Base-by-base conservation (phyloP, 179 eudicot genomes). In the Gypsophila paniculata region DNA sequence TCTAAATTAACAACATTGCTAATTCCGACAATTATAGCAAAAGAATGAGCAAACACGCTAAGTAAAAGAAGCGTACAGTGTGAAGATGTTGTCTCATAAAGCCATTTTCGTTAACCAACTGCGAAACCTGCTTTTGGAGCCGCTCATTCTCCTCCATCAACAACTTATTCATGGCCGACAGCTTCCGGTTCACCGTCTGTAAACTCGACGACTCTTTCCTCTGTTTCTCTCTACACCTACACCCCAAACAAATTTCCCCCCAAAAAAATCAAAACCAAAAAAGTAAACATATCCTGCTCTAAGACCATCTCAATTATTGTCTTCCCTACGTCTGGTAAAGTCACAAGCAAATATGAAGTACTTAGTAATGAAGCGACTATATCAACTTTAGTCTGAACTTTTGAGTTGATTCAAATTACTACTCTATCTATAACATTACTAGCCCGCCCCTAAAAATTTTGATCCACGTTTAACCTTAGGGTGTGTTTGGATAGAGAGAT, bases 81-180 rank as follows among this genome's bases (percentile, higher is more conserved):
- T 88, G 96, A 72, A 89, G 75, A 69, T 91, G 96, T 72, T 93
- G 97, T 57, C 88, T 82, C 96, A 93, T 89, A 78, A 82, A 91
- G 14, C 97, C 91, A 70, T 91, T 93, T 75, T 91, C 98, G 65
- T 82, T 85, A 3, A 91, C 97, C 69, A 91, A 86, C 69, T 93
- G 97, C 0, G 98, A 89, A 61, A 93, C 96, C 72, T 93, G 98
- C 69, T 91, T 93, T 83, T 93, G 98, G 78, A 93, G 76, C 73
- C 97, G 88, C 77, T 93, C 97, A 78, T 93, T 91, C 83, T 93
- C 97, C 78, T 93, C 98, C 97, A 93, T 91, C 74, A 93, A 75
- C 68, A 93, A 85, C 81, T 89, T 93, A 68, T 93, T 93, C 98
- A 93, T 91, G 2, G 98, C 96, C 15, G 84, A 65, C 68, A 93